Percentiles rank a stretch among this genome's conserved stretches.
Evolutionary conservation across 352 stramenopile species (phyloP).

Genomic region (Globisporangium lucens): DNA sequence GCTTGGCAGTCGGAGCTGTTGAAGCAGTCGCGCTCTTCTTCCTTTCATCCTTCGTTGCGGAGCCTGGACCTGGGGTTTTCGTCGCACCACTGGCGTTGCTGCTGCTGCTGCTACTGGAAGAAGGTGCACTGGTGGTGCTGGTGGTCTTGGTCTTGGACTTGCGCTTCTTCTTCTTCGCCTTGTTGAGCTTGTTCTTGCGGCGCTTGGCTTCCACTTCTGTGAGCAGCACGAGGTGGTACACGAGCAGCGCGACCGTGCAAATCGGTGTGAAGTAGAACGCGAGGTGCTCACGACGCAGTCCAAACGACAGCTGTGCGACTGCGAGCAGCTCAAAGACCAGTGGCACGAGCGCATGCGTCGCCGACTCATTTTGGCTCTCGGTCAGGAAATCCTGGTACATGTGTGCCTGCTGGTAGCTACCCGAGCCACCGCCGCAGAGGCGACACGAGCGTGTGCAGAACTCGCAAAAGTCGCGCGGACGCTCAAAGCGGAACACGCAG

Average conservation of each 20-base stretch:
- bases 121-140: slow-evolving; percentile 6
- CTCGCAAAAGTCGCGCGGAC: slow-evolving; percentile 57
- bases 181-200: slow-evolving; percentile 51
- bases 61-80: neutral
- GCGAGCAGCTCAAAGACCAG: slow-evolving; percentile 49
- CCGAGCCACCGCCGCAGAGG: slow-evolving; percentile 71
- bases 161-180: slow-evolving; percentile 63
- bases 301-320: slow-evolving; percentile 38
- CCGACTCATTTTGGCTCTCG: slow-evolving; percentile 49
- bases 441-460: slow-evolving; percentile 77
- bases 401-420: slow-evolving; percentile 69
- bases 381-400: slow-evolving; percentile 75
- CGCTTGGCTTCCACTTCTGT: slow-evolving; percentile 51
- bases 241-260: slow-evolving; percentile 39
- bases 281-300: slow-evolving; percentile 45
- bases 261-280: slow-evolving; percentile 48
- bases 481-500: slow-evolving; percentile 73
- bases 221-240: slow-evolving; percentile 52
- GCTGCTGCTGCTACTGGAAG: neutral
- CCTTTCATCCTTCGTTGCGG: neutral
- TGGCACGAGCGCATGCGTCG: slow-evolving; percentile 56
- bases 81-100: neutral
- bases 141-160: slow-evolving; percentile 28
- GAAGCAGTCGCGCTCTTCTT: neutral
- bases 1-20: neutral